These are phyloP conservation scores for Ogataea parapolymorpha DNA, from an alignment of 805 yeast genomes.

Conservation along the genomic window DNA sequence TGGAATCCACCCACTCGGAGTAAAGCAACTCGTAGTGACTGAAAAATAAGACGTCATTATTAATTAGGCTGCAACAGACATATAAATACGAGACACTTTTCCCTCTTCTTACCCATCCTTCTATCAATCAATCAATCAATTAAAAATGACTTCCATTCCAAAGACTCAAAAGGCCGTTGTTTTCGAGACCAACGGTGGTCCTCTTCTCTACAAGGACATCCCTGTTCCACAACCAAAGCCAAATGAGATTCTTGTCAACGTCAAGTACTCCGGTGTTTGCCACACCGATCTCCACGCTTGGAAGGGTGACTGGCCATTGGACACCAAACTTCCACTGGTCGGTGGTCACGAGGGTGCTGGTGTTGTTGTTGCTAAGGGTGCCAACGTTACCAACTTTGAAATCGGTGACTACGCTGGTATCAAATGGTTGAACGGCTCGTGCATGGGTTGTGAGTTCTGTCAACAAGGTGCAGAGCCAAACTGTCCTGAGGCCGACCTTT, in stretches of 20 bases:
- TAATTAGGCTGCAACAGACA: neutral
- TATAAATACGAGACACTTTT: conserved; percentile 7
- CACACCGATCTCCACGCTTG: conserved; percentile 94
- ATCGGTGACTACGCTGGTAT: conserved; percentile 81
- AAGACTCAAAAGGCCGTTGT: conserved; percentile 67
- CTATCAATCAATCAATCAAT: neutral
- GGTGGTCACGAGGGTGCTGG: conserved; percentile 95
- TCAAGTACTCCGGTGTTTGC: conserved; percentile 88
- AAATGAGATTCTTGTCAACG: conserved; percentile 74
- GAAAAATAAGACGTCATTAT: conserved; percentile 1
- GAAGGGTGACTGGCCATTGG: conserved; percentile 91
- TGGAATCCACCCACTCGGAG: conserved; percentile 6
- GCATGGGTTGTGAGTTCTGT: conserved; percentile 76
- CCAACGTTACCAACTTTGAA: conserved; percentile 63
- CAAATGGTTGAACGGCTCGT: conserved; percentile 80
- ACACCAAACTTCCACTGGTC: conserved; percentile 68
- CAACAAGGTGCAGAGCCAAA: conserved; percentile 62
- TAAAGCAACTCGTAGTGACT: conserved; percentile 6
- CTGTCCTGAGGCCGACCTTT: conserved; percentile 66
- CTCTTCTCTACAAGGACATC: conserved; percentile 63
- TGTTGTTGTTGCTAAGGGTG: conserved; percentile 73
- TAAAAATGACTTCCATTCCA: conserved; percentile 42
- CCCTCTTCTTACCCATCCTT: neutral
- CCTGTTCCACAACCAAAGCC: conserved; percentile 79
- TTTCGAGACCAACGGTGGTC: conserved; percentile 64